A percentile compares a stretch with the other conserved stretches of the same genome.
These are phyloP conservation scores for Fraxinus velutina DNA, from an alignment of 305 asterid genomes.

Conservation along the genomic window DNA sequence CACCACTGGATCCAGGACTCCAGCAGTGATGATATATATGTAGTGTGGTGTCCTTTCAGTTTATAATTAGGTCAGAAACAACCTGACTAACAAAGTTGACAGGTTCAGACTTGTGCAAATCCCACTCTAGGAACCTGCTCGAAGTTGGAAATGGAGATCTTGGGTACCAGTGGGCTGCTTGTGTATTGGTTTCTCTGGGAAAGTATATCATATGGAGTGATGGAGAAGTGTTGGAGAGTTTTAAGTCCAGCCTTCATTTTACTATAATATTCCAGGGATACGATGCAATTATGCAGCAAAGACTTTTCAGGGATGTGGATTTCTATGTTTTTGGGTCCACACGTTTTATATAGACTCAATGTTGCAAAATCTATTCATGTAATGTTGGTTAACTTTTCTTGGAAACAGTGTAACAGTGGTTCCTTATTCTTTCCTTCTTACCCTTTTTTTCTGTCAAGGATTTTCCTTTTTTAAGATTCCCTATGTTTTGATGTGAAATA, in stretches of 20 bases:
- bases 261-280: background rate
- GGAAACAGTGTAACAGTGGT: background rate
- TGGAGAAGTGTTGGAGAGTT: background rate
- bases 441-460: background rate
- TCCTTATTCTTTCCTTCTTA: background rate
- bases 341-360: background rate
- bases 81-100: background rate
- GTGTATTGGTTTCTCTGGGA: background rate
- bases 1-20: conserved; percentile 35
- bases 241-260: background rate
- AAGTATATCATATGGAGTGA: background rate
- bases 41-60: background rate
- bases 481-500: background rate
- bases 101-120: background rate
- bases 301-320: background rate
- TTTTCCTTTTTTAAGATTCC: background rate
- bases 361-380: background rate
- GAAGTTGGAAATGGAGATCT: background rate
- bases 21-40: conserved; percentile 27
- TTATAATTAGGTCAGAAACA: background rate
- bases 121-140: background rate
- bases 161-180: background rate
- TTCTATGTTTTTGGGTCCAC: background rate
- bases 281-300: background rate
- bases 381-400: background rate